These are phyloP conservation scores for Dryadomyces quercus-mongolicae DNA, from an alignment of 2,329 filamentous ascomycete species.

Conservation along the genomic window DNA sequence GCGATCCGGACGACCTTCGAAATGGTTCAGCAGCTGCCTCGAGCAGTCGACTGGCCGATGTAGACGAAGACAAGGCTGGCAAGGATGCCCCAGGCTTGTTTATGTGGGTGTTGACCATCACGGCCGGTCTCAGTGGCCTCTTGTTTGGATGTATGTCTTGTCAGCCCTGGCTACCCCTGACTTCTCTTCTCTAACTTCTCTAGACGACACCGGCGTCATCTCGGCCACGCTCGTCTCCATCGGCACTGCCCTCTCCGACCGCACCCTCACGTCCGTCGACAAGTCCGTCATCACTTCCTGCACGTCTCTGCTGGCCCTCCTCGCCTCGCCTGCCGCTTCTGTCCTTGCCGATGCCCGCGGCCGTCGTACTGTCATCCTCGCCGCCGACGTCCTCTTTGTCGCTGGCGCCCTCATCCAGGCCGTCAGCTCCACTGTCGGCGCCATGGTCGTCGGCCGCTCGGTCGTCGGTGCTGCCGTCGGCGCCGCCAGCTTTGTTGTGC, in stretches of 20 bases:
- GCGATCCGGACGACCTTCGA: not conserved
- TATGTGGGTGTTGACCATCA: conserved; percentile 49
- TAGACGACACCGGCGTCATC: conserved; percentile 57
- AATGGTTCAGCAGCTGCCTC: not conserved
- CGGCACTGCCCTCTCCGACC: conserved; percentile 43
- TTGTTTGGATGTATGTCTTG: conserved; percentile 49
- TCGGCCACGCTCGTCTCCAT: conserved; percentile 56
- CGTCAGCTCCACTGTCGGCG: conserved; percentile 38
- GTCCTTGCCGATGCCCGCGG: conserved; percentile 50
- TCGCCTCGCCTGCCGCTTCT: conserved; percentile 52
- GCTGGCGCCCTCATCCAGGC: conserved; percentile 56
- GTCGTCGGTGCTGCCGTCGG: conserved; percentile 64
- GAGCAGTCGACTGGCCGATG: not conserved
- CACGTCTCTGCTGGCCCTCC: conserved; percentile 53
- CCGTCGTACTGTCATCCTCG: conserved; percentile 49
- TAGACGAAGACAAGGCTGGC: not conserved
- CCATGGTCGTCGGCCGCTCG: conserved; percentile 56
- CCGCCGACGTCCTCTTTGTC: conserved; percentile 56
- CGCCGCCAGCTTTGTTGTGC: conserved; percentile 69
- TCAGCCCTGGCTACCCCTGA: conserved; percentile 8
- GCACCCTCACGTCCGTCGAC: conserved; percentile 47
- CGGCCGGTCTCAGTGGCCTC: conserved; percentile 54
- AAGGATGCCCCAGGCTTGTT: conserved; percentile 31
- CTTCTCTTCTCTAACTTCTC: not conserved
- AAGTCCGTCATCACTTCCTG: conserved; percentile 61